A percentile compares a stretch with the other conserved stretches of the same genome.
Conservation (phyloP, 2,329 filamentous ascomycete genomes). For the Colletotrichum truncatum region DNA sequence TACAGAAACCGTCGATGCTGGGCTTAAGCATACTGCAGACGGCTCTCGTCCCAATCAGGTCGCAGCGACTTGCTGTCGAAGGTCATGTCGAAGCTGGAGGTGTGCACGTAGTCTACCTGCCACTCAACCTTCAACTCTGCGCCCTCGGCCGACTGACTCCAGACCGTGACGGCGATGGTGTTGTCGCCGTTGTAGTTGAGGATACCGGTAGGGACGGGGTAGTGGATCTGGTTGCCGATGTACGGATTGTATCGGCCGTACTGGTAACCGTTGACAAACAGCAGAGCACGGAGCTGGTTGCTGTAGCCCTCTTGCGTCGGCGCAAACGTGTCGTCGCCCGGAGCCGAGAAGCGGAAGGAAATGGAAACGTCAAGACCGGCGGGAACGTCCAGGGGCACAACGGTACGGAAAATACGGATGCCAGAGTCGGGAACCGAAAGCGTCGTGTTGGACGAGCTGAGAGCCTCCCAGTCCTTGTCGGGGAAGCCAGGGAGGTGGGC, state of each 20-base stretch:
- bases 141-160: slow-evolving; percentile 65
- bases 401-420: slow-evolving; percentile 64
- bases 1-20: too few relatives aligned
- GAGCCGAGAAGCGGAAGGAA: slow-evolving; percentile 60
- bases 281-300: slow-evolving; percentile 56
- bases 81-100: slow-evolving; percentile 59
- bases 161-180: slow-evolving; percentile 65
- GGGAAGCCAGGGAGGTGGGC: slow-evolving; percentile 67
- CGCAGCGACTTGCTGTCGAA: slow-evolving; percentile 59
- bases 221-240: slow-evolving; percentile 68
- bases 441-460: slow-evolving; percentile 39
- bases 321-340: slow-evolving; percentile 49
- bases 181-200: slow-evolving; percentile 67
- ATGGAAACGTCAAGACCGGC: slow-evolving; percentile 63
- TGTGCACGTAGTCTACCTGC: slow-evolving; percentile 62
- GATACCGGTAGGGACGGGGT: slow-evolving; percentile 68
- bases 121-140: slow-evolving; percentile 59
- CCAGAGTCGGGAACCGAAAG: slow-evolving; percentile 58
- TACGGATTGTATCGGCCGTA: slow-evolving; percentile 68
- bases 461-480: slow-evolving; percentile 51
- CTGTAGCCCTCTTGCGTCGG: slow-evolving; percentile 38
- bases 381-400: slow-evolving; percentile 59
- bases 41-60: slow-evolving; percentile 56
- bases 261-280: slow-evolving; percentile 74
- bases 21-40: slow-evolving; percentile 44